A percentile compares a stretch with the other conserved stretches of the same genome.
Conservation (phyloP, 2,329 filamentous ascomycete species). For the Aspergillus arachidicola region DNA sequence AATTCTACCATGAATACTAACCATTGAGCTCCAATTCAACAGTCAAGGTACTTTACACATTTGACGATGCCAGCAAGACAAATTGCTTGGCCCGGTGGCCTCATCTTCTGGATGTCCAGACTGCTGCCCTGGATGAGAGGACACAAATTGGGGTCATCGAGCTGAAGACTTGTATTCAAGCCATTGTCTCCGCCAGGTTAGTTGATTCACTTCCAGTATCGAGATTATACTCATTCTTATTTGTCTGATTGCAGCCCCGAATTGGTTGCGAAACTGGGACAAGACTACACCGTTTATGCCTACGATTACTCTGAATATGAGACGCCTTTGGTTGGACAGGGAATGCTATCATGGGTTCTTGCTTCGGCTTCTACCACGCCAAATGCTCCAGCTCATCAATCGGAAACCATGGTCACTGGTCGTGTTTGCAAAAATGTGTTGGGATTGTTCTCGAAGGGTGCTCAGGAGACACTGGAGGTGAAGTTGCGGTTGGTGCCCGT, state of each 20-base stretch:
- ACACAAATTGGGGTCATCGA: slow-evolving; percentile 86
- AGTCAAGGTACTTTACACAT: slow-evolving; percentile 98
- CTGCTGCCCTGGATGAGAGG: slow-evolving; percentile 76
- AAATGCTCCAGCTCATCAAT: slow-evolving; percentile 59
- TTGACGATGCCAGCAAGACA: slow-evolving; percentile 84
- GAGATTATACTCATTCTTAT: not conserved
- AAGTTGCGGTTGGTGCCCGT: slow-evolving; percentile 84
- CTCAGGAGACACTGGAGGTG: slow-evolving; percentile 87
- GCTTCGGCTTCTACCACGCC: slow-evolving; percentile 60
- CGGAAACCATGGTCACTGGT: slow-evolving; percentile 75
- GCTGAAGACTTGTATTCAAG: slow-evolving; percentile 81
- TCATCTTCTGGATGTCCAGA: slow-evolving; percentile 76
- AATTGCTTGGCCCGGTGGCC: slow-evolving; percentile 88
- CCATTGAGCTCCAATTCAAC: slow-evolving; percentile 22
- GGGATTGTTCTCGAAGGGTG: slow-evolving; percentile 78
- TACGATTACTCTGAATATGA: slow-evolving; percentile 96
- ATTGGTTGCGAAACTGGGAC: slow-evolving; percentile 69
- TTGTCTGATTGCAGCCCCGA: slow-evolving; percentile 68
- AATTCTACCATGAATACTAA: slow-evolving; percentile 19
- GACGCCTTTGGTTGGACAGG: slow-evolving; percentile 89
- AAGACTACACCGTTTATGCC: slow-evolving; percentile 95
- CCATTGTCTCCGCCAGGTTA: slow-evolving; percentile 68
- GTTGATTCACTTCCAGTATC: slow-evolving; percentile 20
- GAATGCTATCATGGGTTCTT: slow-evolving; percentile 86
- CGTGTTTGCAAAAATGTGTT: slow-evolving; percentile 85